Evolutionary conservation across 1,139 yeast species (phyloP).

Genomic region (Yamadazyma songkhlaensis): DNA sequence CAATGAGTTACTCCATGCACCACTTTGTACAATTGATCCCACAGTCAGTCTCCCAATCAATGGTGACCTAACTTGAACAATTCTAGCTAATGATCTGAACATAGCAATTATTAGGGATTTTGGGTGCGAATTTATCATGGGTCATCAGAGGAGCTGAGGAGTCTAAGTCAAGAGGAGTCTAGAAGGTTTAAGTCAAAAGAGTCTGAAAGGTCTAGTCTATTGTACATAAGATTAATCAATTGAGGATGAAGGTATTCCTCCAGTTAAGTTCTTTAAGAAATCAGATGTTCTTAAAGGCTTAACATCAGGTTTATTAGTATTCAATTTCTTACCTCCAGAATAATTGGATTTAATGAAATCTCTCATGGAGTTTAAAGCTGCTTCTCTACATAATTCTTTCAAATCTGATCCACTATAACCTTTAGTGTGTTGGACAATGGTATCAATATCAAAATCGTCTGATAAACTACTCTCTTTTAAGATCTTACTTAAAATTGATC

Average conservation of each 20-base stretch:
- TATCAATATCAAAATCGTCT: slow-evolving; percentile 57
- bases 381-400: slow-evolving; percentile 88
- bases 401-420: slow-evolving; percentile 91
- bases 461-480: slow-evolving; percentile 64
- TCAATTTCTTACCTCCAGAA: slow-evolving; percentile 40
- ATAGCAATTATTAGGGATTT: not conserved
- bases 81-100: not conserved
- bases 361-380: slow-evolving; percentile 85
- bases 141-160: not conserved
- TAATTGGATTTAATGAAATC: slow-evolving; percentile 64
- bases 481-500: slow-evolving; percentile 63
- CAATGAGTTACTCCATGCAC: too few relatives aligned
- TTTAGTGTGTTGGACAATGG: slow-evolving; percentile 60
- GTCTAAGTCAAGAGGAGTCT: too few relatives aligned
- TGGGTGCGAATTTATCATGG: not conserved
- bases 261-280: slow-evolving; percentile 35
- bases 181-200: too few relatives aligned
- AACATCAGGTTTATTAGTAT: slow-evolving; percentile 24
- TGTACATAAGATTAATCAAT: slow-evolving; percentile 22
- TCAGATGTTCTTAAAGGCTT: slow-evolving; percentile 48
- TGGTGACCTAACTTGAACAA: too few relatives aligned
- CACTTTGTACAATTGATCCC: too few relatives aligned
- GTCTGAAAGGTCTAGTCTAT: not conserved
- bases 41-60: too few relatives aligned
- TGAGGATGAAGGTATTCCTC: slow-evolving; percentile 30